A percentile compares a stretch with the other conserved stretches of the same genome.
phyloP scores from a whole-genome alignment of 371 early-diverging fungal genomes.

The Mucor piriformis region DNA sequence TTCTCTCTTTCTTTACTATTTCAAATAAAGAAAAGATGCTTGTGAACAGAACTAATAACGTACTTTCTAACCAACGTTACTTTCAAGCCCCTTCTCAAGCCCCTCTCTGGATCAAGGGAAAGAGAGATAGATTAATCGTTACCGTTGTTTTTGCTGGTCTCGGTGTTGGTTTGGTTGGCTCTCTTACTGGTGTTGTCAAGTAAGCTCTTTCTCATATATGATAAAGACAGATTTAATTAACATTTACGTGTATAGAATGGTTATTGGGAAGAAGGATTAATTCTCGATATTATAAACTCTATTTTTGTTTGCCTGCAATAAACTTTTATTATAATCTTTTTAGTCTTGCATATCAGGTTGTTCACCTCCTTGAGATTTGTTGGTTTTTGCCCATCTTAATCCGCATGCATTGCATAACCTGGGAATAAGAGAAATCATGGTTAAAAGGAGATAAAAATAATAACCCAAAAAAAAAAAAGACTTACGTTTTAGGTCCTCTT shows the following conservation, averaged over 20 bases:
- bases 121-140: slow-evolving; percentile 14
- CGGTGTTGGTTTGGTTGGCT: slow-evolving; percentile 38
- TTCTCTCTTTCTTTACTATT: not conserved
- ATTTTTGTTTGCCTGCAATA: not conserved
- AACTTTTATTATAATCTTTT: not conserved
- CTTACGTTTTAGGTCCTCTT: slow-evolving; percentile 71
- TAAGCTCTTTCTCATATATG: slow-evolving; percentile 9
- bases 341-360: slow-evolving; percentile 4
- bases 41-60: slow-evolving; percentile 40
- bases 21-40: not conserved
- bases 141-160: slow-evolving; percentile 35
- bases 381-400: slow-evolving; percentile 29
- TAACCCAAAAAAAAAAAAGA: not conserved
- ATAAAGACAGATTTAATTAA: too few species aligned
- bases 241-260: slow-evolving; percentile 13
- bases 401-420: slow-evolving; percentile 36
- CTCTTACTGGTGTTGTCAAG: slow-evolving; percentile 32
- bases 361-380: slow-evolving; percentile 17
- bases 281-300: slow-evolving; percentile 1
- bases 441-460: not conserved
- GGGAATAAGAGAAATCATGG: not conserved
- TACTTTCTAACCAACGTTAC: slow-evolving; percentile 34
- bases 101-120: slow-evolving; percentile 15
- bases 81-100: slow-evolving; percentile 41
- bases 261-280: slow-evolving; percentile 20